Evolutionary conservation across 306 rosid species (phyloP).

Genomic region (Cicer yamashitae): DNA sequence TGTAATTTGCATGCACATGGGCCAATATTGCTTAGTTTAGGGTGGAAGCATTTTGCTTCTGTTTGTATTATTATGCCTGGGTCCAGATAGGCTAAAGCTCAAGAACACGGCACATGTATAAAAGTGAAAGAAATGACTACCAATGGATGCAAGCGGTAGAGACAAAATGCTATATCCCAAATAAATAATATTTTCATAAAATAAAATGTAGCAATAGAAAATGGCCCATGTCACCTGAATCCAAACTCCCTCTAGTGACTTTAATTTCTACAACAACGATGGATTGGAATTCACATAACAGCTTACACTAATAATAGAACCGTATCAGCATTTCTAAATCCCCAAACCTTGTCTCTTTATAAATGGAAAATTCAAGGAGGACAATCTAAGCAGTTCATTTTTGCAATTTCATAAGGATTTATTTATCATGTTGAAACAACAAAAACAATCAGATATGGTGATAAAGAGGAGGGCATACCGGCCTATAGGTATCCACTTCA

Average conservation of each 20-base stretch:
- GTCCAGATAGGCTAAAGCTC: constrained; percentile 47
- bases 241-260: constrained; percentile 35
- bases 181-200: constrained; percentile 31
- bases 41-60: constrained; percentile 44
- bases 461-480: constrained; percentile 51
- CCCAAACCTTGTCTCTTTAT: constrained; percentile 11
- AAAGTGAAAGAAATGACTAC: constrained; percentile 43
- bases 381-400: constrained; percentile 30
- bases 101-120: constrained; percentile 52
- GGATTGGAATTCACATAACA: constrained; percentile 26
- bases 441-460: constrained; percentile 11
- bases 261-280: constrained; percentile 14
- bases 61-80: constrained; percentile 43
- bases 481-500: constrained; percentile 51
- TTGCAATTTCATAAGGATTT: constrained; percentile 6
- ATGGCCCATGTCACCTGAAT: constrained; percentile 24
- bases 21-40: constrained; percentile 34
- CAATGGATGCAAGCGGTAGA: constrained; percentile 30
- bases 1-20: constrained; percentile 38
- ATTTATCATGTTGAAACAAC: constrained; percentile 29
- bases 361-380: background rate
- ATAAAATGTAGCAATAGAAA: constrained; percentile 24
- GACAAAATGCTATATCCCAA: constrained; percentile 33
- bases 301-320: constrained; percentile 37
- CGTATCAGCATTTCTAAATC: constrained; percentile 10